Conservation (phyloP, 1,139 yeast genomes). For the Sporopachydermia cereana region DNA sequence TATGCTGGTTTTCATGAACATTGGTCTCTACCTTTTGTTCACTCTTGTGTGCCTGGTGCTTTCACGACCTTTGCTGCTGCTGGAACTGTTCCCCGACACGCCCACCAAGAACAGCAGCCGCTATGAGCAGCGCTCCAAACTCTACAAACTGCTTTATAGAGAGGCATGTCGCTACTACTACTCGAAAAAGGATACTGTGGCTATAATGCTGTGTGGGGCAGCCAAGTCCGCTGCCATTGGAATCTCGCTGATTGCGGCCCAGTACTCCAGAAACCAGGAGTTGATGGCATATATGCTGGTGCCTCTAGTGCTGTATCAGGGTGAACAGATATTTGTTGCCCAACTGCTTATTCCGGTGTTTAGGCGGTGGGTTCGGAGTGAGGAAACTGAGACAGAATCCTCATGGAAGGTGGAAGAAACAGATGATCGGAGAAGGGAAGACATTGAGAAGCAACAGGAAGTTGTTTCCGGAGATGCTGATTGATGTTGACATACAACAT, state of each 20-base stretch:
- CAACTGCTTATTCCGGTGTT: slow-evolving; percentile 54
- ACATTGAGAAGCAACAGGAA: too few species aligned
- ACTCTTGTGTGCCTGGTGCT: slow-evolving; percentile 46
- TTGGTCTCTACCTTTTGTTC: slow-evolving; percentile 67
- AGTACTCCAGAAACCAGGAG: slow-evolving; percentile 53
- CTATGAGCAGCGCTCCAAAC: slow-evolving; percentile 27
- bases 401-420: neutral
- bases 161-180: slow-evolving; percentile 48
- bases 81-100: slow-evolving; percentile 27
- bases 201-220: slow-evolving; percentile 80
- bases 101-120: slow-evolving; percentile 26
- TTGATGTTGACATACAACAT: too few species aligned
- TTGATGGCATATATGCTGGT: slow-evolving; percentile 63
- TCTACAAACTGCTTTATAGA: slow-evolving; percentile 29
- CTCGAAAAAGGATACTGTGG: slow-evolving; percentile 57
- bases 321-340: slow-evolving; percentile 75
- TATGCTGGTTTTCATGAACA: slow-evolving; percentile 67
- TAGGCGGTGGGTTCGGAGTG: slow-evolving; percentile 51
- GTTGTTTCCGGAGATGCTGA: too few species aligned
- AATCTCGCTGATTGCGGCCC: slow-evolving; percentile 68
- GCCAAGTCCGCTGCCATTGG: slow-evolving; percentile 92
- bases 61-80: slow-evolving; percentile 51
- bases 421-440: too few species aligned
- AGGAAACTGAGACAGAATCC: neutral
- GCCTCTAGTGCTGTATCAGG: slow-evolving; percentile 75